These are phyloP conservation scores for Rhynchosporium graminicola DNA, from an alignment of 2,329 filamentous ascomycete genomes.

Conservation along the genomic window DNA sequence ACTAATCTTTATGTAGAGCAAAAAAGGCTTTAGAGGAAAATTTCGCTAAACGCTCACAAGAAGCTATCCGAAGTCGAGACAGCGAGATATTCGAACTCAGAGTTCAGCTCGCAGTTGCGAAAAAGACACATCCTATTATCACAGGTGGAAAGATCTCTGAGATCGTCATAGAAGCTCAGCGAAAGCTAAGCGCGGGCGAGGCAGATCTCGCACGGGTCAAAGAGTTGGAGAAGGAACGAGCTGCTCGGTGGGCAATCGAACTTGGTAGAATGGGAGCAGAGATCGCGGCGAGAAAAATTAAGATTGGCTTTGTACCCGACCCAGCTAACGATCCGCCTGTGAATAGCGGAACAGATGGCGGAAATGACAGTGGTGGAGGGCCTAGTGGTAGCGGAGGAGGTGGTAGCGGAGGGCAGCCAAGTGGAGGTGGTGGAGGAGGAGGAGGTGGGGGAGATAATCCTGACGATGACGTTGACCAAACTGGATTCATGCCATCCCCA, in stretches of 20 bases:
- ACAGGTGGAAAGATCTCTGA: background rate
- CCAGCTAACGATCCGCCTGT: background rate
- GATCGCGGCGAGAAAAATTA: background rate
- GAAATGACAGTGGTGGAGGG: background rate
- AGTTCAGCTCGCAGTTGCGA: background rate
- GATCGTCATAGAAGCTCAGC: background rate
- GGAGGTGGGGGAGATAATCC: background rate
- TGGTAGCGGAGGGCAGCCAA: background rate
- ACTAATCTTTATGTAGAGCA: background rate
- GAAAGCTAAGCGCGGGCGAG: background rate
- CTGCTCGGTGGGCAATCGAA: background rate
- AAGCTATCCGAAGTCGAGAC: background rate
- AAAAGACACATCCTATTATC: background rate
- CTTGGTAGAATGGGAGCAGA: background rate
- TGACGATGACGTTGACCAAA: background rate
- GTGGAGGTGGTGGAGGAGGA: background rate
- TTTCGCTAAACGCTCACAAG: background rate
- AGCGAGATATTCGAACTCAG: background rate
- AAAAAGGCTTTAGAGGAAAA: background rate
- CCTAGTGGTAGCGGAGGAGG: background rate
- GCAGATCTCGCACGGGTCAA: background rate
- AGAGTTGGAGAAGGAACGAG: background rate
- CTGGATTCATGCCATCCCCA: constrained; percentile 17
- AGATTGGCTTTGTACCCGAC: background rate
- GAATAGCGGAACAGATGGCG: background rate